Evolutionary conservation across 2,329 filamentous ascomycete genomes (phyloP).

Genomic region (Aaosphaeria arxii): DNA sequence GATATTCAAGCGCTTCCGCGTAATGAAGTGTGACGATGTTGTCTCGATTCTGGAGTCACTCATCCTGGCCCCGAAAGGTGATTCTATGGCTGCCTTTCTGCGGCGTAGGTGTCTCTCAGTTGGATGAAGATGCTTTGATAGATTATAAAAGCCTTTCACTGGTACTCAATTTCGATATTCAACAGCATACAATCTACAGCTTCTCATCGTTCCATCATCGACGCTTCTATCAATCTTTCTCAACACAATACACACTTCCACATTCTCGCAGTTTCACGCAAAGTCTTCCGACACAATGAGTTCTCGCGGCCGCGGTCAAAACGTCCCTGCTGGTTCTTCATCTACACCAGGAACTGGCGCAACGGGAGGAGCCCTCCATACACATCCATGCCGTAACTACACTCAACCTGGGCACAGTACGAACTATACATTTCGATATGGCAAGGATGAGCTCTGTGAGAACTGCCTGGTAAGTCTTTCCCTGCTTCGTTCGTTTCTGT

Average conservation of each 20-base stretch:
- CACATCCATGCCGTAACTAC: not conserved
- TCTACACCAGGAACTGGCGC: constrained; percentile 1
- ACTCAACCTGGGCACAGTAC: not conserved
- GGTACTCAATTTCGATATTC: not conserved
- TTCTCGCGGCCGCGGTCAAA: not conserved
- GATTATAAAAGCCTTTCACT: not conserved
- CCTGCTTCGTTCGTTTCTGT: too few relatives aligned
- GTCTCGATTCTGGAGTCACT: not conserved
- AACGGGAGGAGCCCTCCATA: not conserved
- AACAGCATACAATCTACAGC: not conserved
- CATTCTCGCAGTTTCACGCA: not conserved
- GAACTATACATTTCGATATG: not conserved
- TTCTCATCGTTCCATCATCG: not conserved
- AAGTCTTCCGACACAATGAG: not conserved
- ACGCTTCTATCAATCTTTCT: too few relatives aligned
- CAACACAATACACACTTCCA: not conserved
- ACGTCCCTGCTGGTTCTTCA: not conserved
- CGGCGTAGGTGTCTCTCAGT: not conserved
- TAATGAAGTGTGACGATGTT: not conserved
- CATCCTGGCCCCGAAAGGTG: not conserved
- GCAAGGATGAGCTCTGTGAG: not conserved
- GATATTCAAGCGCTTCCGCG: not conserved
- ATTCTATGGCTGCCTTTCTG: not conserved
- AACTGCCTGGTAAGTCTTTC: constrained; percentile 1
- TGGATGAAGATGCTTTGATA: not conserved